Evolutionary conservation across 257 asterid genomes (phyloP).

Genomic region (Nicotiana undulata): DNA sequence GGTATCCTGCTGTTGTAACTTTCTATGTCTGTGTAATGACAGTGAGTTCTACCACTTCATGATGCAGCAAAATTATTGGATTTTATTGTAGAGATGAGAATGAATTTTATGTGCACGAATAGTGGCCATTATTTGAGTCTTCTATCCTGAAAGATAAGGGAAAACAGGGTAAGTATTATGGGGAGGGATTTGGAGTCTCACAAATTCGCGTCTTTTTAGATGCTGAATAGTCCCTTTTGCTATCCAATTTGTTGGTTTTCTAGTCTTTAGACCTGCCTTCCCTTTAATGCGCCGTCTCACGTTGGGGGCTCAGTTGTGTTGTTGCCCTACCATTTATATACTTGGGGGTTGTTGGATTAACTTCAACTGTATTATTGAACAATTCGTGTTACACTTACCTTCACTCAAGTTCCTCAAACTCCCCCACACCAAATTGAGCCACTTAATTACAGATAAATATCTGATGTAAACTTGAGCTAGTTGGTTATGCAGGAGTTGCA

Average conservation of each 20-base stretch:
- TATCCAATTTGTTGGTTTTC: slow-evolving; percentile 31
- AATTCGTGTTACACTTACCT: not conserved
- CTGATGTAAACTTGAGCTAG: too few relatives aligned
- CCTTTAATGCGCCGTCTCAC: not conserved
- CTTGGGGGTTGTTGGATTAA: not conserved
- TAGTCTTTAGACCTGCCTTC: slow-evolving; percentile 26
- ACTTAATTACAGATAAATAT: not conserved
- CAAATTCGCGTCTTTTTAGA: slow-evolving; percentile 31
- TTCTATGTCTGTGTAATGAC: not conserved
- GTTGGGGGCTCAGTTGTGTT: not conserved
- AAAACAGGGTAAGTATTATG: slow-evolving; percentile 32
- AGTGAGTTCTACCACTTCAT: not conserved
- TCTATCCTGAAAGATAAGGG: slow-evolving; percentile 41
- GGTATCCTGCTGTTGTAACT: not conserved
- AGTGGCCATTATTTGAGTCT: slow-evolving; percentile 17
- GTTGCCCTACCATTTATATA: not conserved
- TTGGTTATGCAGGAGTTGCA: too few relatives aligned
- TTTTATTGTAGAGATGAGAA: not conserved
- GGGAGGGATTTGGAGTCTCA: slow-evolving; percentile 31
- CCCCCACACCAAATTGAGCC: not conserved
- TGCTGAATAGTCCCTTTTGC: slow-evolving; percentile 24
- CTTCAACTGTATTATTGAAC: not conserved
- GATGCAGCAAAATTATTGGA: not conserved
- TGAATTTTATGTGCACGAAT: not conserved
- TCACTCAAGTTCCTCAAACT: not conserved